Evolutionary conservation across 495 filamentous ascomycete species (phyloP), one percentile per base, ranked within the genome.

Genomic region (Geopyxis carbonaria): DNA sequence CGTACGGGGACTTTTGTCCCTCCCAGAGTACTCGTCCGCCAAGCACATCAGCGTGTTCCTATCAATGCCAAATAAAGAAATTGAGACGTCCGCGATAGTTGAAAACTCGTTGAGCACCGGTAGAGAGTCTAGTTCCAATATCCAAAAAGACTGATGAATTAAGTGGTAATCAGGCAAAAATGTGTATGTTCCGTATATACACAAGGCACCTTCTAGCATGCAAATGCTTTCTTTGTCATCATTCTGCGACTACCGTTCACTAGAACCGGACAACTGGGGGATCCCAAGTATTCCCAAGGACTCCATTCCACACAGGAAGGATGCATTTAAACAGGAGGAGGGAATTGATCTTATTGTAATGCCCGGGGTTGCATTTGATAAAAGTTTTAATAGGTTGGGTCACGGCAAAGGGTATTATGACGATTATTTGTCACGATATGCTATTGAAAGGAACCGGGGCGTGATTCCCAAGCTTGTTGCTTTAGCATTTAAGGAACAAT

Each of bases 381-480:
- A 61, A 9, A 66, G 64, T 22, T 72, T 87, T 39, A 68, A 75
- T 46, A 66, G 89, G 53, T 64, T 94, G 8, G 89, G 89, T 6
- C 91, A 97, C 64, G 89, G 89, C 37, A 93, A 81, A 64, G 89
- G 91, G 31, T 97, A 85, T 60, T 97, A 95, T 69, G 89, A 97
- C 60, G 75, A 72, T 61, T 97, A 91, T 58, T 59, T 97, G 56
- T 66, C 75, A 42, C 70, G 73, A 50, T 91, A 85, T 60, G 62
- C 61, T 27, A 57, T 62, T 45, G 60, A 60, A 14, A 41, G 20
- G 29, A 43, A 62, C 38, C 64, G 61, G 42, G 44, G 33, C 38
- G 41, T 38, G 40, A 76, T 78, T 73, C 78, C 75, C 45, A 54
- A 57, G 49, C 57, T 53, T 60, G 76, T 91, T 60, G 89, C 84